Conservation (phyloP, 768 basidiomycete species). For the Lentinula aciculospora region DNA sequence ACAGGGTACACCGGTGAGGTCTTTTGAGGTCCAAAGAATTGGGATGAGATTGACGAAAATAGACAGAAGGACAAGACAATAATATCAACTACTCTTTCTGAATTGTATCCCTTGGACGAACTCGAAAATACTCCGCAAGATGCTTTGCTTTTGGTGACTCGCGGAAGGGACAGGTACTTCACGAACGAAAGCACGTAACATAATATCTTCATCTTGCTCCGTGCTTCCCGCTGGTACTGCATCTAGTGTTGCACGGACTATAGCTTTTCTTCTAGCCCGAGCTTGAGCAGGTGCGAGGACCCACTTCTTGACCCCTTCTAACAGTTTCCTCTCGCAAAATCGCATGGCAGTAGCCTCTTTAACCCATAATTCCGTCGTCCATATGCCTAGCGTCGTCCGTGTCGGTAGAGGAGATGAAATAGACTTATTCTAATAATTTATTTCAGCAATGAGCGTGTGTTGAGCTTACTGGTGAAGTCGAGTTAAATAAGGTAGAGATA, state of each 20-base stretch:
- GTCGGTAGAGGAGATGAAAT: background rate
- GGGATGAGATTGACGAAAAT: background rate
- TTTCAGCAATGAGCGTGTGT: no score
- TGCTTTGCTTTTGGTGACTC: background rate
- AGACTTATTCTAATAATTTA: background rate
- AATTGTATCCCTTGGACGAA: background rate
- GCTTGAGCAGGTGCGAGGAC: background rate
- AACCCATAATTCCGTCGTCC: slow-evolving; percentile 69
- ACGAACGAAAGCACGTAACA: background rate
- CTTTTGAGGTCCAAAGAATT: no score
- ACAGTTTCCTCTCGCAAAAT: slow-evolving; percentile 47
- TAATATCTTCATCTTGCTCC: background rate
- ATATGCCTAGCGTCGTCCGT: slow-evolving; percentile 58
- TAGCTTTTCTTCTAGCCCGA: background rate
- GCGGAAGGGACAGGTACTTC: background rate
- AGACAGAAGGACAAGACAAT: background rate
- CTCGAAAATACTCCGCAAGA: background rate
- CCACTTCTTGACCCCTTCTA: slow-evolving; percentile 41
- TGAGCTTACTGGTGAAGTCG: no score
- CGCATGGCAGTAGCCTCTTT: slow-evolving; percentile 59
- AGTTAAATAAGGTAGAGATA: no score
- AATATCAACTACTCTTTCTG: background rate
- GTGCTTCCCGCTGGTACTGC: no score
- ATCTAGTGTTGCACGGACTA: no score
- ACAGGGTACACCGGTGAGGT: no score